Base-by-base conservation (phyloP, 2,329 filamentous ascomycete species). In the Neonectria coccinea region DNA sequence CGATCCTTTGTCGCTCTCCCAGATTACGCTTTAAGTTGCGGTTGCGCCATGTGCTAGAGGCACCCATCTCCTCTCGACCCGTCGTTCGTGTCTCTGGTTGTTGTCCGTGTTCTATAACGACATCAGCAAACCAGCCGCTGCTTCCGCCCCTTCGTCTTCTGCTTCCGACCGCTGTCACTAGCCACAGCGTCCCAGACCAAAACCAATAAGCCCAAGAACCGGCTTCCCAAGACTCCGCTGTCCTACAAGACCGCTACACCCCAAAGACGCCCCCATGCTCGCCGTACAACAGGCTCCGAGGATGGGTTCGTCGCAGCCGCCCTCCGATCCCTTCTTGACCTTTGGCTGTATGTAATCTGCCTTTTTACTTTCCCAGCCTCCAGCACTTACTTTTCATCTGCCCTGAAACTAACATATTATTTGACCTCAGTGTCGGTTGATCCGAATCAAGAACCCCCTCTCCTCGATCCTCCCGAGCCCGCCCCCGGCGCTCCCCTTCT, bases 401-500 rank as follows among this genome's bases (percentile, higher is more conserved):
- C 14, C 41, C 18, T n/a, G 29, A 48, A 20, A 62, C 72, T 79
- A 79, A 70, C 77, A 70, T 50, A 73, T 5, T 31, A 56, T 18
- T 55, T 31, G 74, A 20, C 77, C 59, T 25, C 59, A 86, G 84
- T 86, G 76, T 75, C 79, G 48, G 78, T 85, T 69, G 79, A 84
- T 73, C 70, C 76, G 56, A 74, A 78, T 70, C 79, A 83, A 68
- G 81, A 83, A 59, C 80, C 83, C 25, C 80, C 83, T 25, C 80
- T 83, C 59, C 79, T 82, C 60, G 82, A 86, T 68, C 84, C 89
- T 57, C 89, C 89, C 47, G 86, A 88, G 55, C 87, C 88, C 52
- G 86, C 89, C 10, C 86, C 85, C 3, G 90, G 89, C n/a, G 85
- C 85, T 41, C 87, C 89, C 18, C 82, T 92, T 44, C 84, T 92